phyloP scores from a whole-genome alignment of 192 early-diverging fungal genomes.

The Nowakowskiella sp. region DNA sequence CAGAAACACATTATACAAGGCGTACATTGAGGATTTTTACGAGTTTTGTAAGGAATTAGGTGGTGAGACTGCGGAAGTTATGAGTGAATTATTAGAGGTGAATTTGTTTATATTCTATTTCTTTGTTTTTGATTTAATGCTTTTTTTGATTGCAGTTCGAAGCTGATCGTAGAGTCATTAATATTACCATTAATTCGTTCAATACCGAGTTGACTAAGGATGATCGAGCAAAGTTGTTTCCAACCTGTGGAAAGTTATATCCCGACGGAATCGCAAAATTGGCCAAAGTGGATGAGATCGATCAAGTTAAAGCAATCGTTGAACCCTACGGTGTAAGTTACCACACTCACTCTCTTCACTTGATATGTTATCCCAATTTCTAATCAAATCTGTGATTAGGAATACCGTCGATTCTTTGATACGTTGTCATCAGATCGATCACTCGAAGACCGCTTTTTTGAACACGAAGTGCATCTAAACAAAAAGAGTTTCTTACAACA shows the following conservation, averaged over 20 bases:
- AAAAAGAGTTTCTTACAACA: conserved; percentile 89
- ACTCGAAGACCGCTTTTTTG: conserved; percentile 93
- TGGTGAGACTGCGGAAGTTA: conserved; percentile 80
- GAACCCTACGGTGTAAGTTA: conserved; percentile 69
- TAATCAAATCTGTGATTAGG: conserved; percentile 31
- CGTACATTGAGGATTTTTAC: conserved; percentile 98
- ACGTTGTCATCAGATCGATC: conserved; percentile 54
- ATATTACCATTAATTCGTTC: conserved; percentile 99
- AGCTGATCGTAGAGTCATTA: conserved; percentile 94
- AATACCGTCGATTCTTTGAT: conserved; percentile 86
- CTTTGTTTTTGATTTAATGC: not conserved
- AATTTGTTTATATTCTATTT: not conserved
- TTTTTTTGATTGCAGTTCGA: conserved; percentile 63
- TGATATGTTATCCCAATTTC: not conserved
- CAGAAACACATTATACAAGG: conserved; percentile 97
- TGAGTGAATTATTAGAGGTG: conserved; percentile 87
- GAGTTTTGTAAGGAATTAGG: conserved; percentile 74
- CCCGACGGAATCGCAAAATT: conserved; percentile 83
- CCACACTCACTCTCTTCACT: not conserved
- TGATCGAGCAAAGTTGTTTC: conserved; percentile 91
- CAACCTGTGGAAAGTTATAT: conserved; percentile 80
- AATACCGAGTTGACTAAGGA: conserved; percentile 96
- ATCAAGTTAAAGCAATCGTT: conserved; percentile 81
- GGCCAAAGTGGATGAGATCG: conserved; percentile 81
- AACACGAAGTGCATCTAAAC: conserved; percentile 90